These are phyloP conservation scores for Metschnikowia cubensis DNA, from an alignment of 805 yeast species.

Conservation along the genomic window DNA sequence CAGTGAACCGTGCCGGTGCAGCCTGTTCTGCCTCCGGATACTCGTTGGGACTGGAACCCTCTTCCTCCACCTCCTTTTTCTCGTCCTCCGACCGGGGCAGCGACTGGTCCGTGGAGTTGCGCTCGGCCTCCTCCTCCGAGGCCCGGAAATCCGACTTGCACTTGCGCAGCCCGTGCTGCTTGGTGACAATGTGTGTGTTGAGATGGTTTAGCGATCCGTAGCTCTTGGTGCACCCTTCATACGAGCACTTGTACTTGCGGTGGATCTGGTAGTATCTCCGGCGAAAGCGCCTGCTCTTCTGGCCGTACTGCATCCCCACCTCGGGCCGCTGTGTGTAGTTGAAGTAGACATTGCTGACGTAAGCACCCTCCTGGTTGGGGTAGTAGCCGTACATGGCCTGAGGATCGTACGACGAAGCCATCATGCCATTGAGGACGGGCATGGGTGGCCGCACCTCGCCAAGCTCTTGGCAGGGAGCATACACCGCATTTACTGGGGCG, in stretches of 20 bases:
- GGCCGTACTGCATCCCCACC: conserved; percentile 2
- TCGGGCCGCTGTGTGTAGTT: not conserved
- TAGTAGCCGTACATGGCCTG: not conserved
- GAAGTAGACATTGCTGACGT: not conserved
- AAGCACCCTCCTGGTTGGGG: not conserved
- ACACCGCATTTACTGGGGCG: not conserved
- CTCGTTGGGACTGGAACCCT: not conserved
- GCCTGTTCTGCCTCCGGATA: not conserved
- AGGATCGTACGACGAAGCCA: not conserved
- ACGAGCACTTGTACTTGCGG: conserved; percentile 32
- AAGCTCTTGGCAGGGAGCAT: not conserved
- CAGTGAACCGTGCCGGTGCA: not conserved
- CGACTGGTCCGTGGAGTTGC: not conserved
- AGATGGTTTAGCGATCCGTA: conserved; percentile 42
- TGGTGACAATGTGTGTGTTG: conserved; percentile 43
- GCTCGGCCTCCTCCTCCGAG: not conserved
- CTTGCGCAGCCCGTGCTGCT: conserved; percentile 42
- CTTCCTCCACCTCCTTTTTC: not conserved
- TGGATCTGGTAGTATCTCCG: conserved; percentile 19
- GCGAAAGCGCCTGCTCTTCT: conserved; percentile 16
- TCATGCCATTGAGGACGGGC: not conserved
- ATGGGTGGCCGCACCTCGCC: not conserved
- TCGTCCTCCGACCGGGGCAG: not conserved
- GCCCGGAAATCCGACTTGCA: conserved; percentile 35
- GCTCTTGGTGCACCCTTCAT: conserved; percentile 38